A percentile compares a stretch with the other conserved stretches of the same genome.
Evolutionary conservation across 768 basidiomycete species (phyloP).

Genomic region (Termitomyces sp.): DNA sequence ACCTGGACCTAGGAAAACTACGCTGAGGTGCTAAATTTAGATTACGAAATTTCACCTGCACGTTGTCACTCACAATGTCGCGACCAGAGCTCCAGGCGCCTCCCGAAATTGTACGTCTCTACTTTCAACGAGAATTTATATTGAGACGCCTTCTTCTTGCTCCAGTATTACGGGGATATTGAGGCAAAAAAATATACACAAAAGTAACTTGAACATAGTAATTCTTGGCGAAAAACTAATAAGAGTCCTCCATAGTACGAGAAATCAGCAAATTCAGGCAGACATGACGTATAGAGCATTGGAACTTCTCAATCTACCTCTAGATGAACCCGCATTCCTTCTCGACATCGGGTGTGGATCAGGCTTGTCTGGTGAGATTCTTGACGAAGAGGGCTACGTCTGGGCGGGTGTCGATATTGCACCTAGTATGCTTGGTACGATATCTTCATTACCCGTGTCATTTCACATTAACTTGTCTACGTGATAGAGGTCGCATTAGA

Average conservation of each 20-base stretch:
- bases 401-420: conserved; percentile 96
- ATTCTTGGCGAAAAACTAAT: conserved; percentile 12
- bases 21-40: conserved; percentile 5
- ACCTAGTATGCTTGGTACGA: conserved; percentile 92
- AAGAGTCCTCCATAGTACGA: conserved; percentile 51
- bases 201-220: conserved; percentile 51
- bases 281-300: conserved; percentile 97
- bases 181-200: conserved; percentile 97
- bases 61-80: conserved; percentile 46
- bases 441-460: not conserved
- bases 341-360: conserved; percentile 97
- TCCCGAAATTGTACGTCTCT: conserved; percentile 74
- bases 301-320: conserved; percentile 81
- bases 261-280: conserved; percentile 94
- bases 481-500: conserved; percentile 89
- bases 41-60: conserved; percentile 4
- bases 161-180: conserved; percentile 90
- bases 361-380: conserved; percentile 93
- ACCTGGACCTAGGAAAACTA: too few species aligned
- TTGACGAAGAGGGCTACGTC: conserved; percentile 88
- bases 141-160: conserved; percentile 3
- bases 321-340: conserved; percentile 74
- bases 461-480: not conserved
- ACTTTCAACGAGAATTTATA: not conserved
- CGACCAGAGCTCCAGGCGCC: conserved; percentile 86